phyloP scores from a whole-genome alignment of 139 green algal species.

The Raphidocelis subcapitata region DNA sequence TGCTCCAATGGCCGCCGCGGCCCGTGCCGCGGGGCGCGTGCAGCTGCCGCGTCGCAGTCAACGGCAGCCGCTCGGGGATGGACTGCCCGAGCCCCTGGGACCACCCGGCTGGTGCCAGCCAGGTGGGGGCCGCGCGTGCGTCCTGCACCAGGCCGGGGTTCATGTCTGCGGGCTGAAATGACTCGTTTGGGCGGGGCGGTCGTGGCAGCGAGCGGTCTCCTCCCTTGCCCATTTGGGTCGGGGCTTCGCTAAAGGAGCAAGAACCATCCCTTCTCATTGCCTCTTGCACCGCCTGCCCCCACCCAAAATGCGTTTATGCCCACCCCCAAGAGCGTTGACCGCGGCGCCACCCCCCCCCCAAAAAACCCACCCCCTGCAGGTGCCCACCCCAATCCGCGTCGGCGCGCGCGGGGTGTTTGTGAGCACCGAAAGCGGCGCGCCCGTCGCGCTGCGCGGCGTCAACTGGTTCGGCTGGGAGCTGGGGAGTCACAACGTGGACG shows the following conservation, averaged over 20 bases:
- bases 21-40: not conserved
- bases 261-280: too few species aligned
- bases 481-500: conserved; percentile 26
- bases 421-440: not conserved
- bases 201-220: too few species aligned
- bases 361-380: not conserved
- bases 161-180: conserved; percentile 10
- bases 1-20: not conserved
- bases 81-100: not conserved
- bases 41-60: not conserved
- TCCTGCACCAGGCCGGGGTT: conserved; percentile 14
- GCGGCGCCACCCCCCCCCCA: too few species aligned
- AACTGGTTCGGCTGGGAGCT: conserved; percentile 34
- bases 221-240: too few species aligned
- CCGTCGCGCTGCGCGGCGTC: conserved; percentile 13
- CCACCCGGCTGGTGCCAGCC: not conserved
- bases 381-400: conserved; percentile 10
- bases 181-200: too few species aligned
- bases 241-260: too few species aligned
- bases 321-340: not conserved
- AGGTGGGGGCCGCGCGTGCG: not conserved
- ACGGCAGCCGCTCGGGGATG: not conserved
- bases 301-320: not conserved
- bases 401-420: not conserved
- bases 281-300: not conserved